phyloP scores from a whole-genome alignment of 2,329 filamentous ascomycete genomes.

The Microsporum audouinii region DNA sequence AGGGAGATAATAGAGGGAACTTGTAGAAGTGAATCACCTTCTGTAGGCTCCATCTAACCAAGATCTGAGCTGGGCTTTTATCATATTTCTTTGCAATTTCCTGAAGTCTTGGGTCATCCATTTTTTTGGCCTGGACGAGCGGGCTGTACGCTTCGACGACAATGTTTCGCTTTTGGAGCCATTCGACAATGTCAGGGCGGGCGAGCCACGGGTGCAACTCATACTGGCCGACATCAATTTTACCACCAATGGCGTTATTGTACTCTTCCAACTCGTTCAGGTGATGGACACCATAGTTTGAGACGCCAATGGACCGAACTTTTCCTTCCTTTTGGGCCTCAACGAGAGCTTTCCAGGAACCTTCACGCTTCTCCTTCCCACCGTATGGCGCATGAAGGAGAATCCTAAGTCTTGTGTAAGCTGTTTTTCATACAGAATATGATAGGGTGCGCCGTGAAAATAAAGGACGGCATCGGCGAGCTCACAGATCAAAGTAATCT shows the following conservation, averaged over 20 bases:
- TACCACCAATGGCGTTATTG: slow-evolving; percentile 41
- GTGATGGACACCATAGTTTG: slow-evolving; percentile 32
- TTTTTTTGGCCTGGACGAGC: slow-evolving; percentile 35
- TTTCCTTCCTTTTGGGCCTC: slow-evolving; percentile 25
- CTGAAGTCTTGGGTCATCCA: slow-evolving; percentile 43
- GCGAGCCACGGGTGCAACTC: slow-evolving; percentile 84
- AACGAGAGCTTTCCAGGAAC: slow-evolving; percentile 32
- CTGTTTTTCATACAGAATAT: neutral
- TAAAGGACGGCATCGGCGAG: neutral
- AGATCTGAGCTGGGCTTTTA: slow-evolving; percentile 47
- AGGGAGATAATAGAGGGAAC: neutral
- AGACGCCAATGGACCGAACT: slow-evolving; percentile 32
- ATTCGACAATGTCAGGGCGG: slow-evolving; percentile 65
- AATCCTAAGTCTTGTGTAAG: slow-evolving; percentile 18
- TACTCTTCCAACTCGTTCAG: slow-evolving; percentile 33
- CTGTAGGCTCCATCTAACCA: slow-evolving; percentile 52
- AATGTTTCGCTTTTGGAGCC: slow-evolving; percentile 55
- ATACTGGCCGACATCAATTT: slow-evolving; percentile 74
- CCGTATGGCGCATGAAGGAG: slow-evolving; percentile 32
- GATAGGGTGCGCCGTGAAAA: neutral
- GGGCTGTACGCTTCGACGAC: slow-evolving; percentile 48
- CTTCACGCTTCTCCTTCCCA: slow-evolving; percentile 28
- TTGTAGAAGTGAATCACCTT: slow-evolving; percentile 29
- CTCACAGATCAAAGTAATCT: slow-evolving; percentile 55
- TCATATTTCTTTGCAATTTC: slow-evolving; percentile 44